Evolutionary conservation across 129 eudicot genomes (phyloP).

Genomic region (Centrapalus pauciflorus): DNA sequence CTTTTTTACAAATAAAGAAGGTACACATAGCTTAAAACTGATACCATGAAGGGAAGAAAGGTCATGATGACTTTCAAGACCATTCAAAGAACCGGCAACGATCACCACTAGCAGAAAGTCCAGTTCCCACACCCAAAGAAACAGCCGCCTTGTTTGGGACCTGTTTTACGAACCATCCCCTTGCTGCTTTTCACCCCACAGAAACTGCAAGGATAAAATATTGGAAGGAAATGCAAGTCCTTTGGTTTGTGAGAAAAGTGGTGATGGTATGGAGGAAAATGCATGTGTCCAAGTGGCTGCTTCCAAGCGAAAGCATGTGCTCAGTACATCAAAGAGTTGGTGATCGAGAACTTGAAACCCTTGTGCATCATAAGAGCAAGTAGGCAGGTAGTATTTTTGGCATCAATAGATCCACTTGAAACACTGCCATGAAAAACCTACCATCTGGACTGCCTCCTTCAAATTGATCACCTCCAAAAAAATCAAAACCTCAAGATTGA

Average conservation of each 20-base stretch:
- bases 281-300: conserved; percentile 30
- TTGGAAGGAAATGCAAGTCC: conserved; percentile 21
- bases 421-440: conserved; percentile 90
- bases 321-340: conserved; percentile 51
- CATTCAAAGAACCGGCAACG: no score
- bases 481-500: no score
- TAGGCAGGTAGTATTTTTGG: conserved; percentile 85
- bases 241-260: conserved; percentile 38
- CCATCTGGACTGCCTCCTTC: conserved; percentile 90
- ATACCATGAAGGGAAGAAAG: no score
- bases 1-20: conserved; percentile 31
- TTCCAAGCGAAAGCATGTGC: conserved; percentile 38
- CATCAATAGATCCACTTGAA: conserved; percentile 93
- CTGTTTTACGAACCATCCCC: conserved; percentile 67
- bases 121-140: no score
- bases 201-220: conserved; percentile 43
- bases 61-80: no score
- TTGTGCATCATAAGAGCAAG: conserved; percentile 68
- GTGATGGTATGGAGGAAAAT: conserved; percentile 32
- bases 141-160: conserved; percentile 74
- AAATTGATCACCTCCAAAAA: no score
- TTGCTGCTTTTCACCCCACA: conserved; percentile 83
- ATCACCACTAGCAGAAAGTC: no score
- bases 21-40: no score
- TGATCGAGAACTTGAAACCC: conserved; percentile 80